Evolutionary conservation across 371 early-diverging fungal genomes (phyloP), one percentile per base, ranked within the genome.

Genomic region (Smittium mucronatum): DNA sequence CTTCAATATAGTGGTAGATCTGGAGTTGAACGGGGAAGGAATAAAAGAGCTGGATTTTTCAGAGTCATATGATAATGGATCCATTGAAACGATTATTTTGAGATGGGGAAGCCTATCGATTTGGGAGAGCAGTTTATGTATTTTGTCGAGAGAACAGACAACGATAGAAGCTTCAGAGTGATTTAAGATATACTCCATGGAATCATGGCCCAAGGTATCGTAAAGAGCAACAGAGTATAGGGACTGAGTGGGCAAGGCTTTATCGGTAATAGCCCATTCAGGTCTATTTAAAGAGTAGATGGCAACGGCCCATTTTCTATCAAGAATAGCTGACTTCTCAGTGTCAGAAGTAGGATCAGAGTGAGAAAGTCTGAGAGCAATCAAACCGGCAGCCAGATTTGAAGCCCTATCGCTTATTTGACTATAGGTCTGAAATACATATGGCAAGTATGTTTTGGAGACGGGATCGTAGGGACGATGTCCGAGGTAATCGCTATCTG

Each of bases 241-340:
- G 8, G 80, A 76, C 65, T 78, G 83, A 70, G 82, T 77, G 75
- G 87, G 87, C 58, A 84, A 86, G 1, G 88, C 89, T n/a, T 87
- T 81, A 79, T 93, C 94, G 2, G 87, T 84, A 75, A 94, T 88
- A 65, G 85, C 83, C 96, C 96, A 97, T 80, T 97, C 98, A 15
- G 88, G 80, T 47, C 92, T 80, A 79, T 96, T 97, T 70, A 89
- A 81, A 58, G 92, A 83, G 77, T 90, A 95, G 36, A 97, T 70
- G 33, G 90, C 91, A 57, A 93, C 64, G 15, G 77, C 67, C 47
- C 36, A 69, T 16, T 61, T 63, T 30, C 63, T 63, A 1, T 32
- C 34, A 2, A 25, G 11, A 16, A 63, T 16, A 1, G 35, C 16
- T 8, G 28, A 2, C 35, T 64, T 26, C 57, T 36, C 68, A n/a